phyloP scores from a whole-genome alignment of 2,329 filamentous ascomycete species.

The Fusarium xylarioides region DNA sequence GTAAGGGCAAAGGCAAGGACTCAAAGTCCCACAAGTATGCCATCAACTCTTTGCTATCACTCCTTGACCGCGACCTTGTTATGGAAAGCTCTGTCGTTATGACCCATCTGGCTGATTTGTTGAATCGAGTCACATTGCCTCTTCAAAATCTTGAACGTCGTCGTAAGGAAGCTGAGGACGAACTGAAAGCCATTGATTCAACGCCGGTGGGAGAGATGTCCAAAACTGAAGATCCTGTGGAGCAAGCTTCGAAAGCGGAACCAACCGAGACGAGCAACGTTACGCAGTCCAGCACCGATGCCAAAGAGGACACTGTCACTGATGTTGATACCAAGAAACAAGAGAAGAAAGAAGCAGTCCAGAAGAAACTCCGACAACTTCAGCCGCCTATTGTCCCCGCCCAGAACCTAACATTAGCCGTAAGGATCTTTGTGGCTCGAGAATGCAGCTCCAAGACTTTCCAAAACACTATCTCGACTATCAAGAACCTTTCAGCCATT shows the following conservation, averaged over 20 bases:
- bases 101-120: conserved; percentile 87
- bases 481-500: conserved; percentile 95
- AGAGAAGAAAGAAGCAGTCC: conserved; percentile 52
- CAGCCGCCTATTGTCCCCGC: conserved; percentile 87
- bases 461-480: conserved; percentile 96
- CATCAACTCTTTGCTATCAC: conserved; percentile 85
- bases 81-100: conserved; percentile 98
- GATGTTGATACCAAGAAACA: conserved; percentile 44
- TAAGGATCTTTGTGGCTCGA: conserved; percentile 93
- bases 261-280: conserved; percentile 43
- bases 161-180: conserved; percentile 76
- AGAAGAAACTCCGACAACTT: conserved; percentile 67
- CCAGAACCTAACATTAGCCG: conserved; percentile 90
- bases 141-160: conserved; percentile 84
- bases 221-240: conserved; percentile 28
- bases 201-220: conserved; percentile 50
- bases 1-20: conserved; percentile 91
- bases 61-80: conserved; percentile 92
- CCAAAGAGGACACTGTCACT: conserved; percentile 38
- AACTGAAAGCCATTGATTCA: conserved; percentile 53
- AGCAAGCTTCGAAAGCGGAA: conserved; percentile 42
- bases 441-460: conserved; percentile 99
- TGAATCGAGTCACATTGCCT: conserved; percentile 89
- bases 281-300: conserved; percentile 39
- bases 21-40: conserved; percentile 86